Evolutionary conservation across 1,284 basidiomycete species (phyloP).

Genomic region (Thecaphora thlaspeos): DNA sequence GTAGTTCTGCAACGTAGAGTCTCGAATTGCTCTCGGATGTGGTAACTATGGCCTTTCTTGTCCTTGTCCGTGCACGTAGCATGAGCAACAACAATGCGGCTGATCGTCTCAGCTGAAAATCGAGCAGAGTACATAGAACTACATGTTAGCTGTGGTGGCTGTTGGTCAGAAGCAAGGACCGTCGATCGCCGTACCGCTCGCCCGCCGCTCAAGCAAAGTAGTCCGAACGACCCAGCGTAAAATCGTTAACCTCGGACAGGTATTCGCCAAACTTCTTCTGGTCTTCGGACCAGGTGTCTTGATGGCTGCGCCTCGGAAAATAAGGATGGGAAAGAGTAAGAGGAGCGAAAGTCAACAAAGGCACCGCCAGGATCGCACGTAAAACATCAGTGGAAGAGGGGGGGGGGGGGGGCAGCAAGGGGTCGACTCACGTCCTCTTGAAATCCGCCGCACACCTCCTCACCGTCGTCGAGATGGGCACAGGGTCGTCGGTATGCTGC

Average conservation of each 20-base stretch:
- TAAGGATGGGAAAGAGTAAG: neutral
- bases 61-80: too few relatives aligned
- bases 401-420: too few relatives aligned
- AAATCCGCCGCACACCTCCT: slow-evolving; percentile 84
- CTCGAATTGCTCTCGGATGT: too few relatives aligned
- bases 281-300: slow-evolving; percentile 86
- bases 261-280: slow-evolving; percentile 78
- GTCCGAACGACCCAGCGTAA: slow-evolving; percentile 49
- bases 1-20: too few relatives aligned
- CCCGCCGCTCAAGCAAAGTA: slow-evolving; percentile 55
- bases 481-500: slow-evolving; percentile 81
- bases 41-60: too few relatives aligned
- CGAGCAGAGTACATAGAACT: too few relatives aligned
- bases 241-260: slow-evolving; percentile 50
- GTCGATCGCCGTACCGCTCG: too few relatives aligned
- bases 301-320: slow-evolving; percentile 49
- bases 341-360: neutral
- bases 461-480: slow-evolving; percentile 86
- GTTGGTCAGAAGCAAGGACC: too few relatives aligned
- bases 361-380: neutral
- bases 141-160: too few relatives aligned
- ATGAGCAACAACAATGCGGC: too few relatives aligned
- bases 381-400: too few relatives aligned
- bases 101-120: too few relatives aligned
- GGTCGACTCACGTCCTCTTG: slow-evolving; percentile 67